Evolutionary conservation across 1,284 basidiomycete genomes (phyloP), one percentile per base, ranked within the genome.

Genomic region (Lentinula novae-zelandiae): DNA sequence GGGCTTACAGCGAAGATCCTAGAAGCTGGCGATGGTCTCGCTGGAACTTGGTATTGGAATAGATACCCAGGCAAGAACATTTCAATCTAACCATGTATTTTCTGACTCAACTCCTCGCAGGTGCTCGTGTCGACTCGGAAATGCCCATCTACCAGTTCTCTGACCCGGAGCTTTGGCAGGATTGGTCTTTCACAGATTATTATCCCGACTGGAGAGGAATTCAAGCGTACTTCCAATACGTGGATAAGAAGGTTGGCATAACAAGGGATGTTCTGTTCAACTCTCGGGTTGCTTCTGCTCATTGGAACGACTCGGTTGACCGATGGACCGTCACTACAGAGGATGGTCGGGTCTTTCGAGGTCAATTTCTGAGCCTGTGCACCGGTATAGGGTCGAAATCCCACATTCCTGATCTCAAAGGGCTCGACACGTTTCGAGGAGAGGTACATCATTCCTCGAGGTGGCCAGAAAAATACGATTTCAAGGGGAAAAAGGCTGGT

Each of bases 351-450:
- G 60, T 60, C 27, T 52, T 58, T 22, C 52, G 53, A 20, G 56
- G 53, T 0, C 52, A 53, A n/a, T 61, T 54, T 33, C 40, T 64
- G 13, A 12, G 60, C 17, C 42, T 64, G 13, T 64, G 63, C 46
- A 64, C 63, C 0, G 63, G 63, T 7, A 68, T 68, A 17, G 67
- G 67, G 2, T 65, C 69, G 1, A 69, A 68, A 51, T 63, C 65
- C 22, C 65, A 68, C 49, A 63, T 66, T 15, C 70, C 70, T 12
- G 36, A 63, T 3, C 60, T 66, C 57, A 63, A 61, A 33, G 69
- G 70, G 9, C 65, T 71, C 17, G 65, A 64, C 22, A 65, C 64
- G 10, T 71, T 70, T 63, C 59, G 67, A 56, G 70, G 70, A 1
- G 57, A 65, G 5, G 40, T 64, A 10, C 67, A 70, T 53, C 70